Evolutionary conservation across 2,329 filamentous ascomycete genomes (phyloP).

Genomic region (Neofusicoccum cordaticola): DNA sequence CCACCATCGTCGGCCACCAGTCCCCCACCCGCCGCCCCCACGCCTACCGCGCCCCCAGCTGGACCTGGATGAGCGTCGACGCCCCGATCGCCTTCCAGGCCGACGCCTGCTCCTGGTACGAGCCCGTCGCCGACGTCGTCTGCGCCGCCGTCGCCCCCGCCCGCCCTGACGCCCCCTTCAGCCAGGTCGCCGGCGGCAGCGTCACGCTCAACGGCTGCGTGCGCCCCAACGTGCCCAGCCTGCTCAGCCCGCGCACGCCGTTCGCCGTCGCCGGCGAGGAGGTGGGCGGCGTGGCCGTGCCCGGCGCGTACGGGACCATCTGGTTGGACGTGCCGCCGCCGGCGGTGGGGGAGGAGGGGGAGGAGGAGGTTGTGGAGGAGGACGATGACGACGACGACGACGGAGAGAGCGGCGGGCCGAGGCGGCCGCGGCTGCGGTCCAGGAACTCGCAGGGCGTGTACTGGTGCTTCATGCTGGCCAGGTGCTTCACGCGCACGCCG

Average conservation of each 20-base stretch:
- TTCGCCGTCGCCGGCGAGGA: background rate
- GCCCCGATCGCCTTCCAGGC: slow-evolving; percentile 14
- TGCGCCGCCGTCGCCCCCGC: background rate
- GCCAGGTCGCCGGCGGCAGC: background rate
- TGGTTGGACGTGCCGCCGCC: background rate
- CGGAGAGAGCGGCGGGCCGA: too few relatives aligned
- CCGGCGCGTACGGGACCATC: slow-evolving; percentile 1
- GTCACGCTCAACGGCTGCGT: background rate
- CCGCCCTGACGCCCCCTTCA: background rate
- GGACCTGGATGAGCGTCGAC: slow-evolving; percentile 13
- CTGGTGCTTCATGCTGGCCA: slow-evolving; percentile 9
- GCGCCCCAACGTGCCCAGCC: background rate
- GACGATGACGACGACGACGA: too few relatives aligned
- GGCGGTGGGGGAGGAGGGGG: background rate
- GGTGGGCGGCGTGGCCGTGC: background rate
- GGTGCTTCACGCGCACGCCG: slow-evolving; percentile 13
- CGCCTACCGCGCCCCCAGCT: slow-evolving; percentile 2
- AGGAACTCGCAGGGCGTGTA: slow-evolving; percentile 5
- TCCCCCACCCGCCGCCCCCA: background rate
- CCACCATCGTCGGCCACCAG: too few relatives aligned
- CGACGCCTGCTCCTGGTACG: slow-evolving; percentile 15
- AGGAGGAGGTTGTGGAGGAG: background rate
- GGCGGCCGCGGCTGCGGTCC: background rate
- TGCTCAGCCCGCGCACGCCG: slow-evolving; percentile 8
- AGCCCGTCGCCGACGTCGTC: slow-evolving; percentile 4